Evolutionary conservation across 257 asterid species (phyloP).

Genomic region (Forsythia suspensa): DNA sequence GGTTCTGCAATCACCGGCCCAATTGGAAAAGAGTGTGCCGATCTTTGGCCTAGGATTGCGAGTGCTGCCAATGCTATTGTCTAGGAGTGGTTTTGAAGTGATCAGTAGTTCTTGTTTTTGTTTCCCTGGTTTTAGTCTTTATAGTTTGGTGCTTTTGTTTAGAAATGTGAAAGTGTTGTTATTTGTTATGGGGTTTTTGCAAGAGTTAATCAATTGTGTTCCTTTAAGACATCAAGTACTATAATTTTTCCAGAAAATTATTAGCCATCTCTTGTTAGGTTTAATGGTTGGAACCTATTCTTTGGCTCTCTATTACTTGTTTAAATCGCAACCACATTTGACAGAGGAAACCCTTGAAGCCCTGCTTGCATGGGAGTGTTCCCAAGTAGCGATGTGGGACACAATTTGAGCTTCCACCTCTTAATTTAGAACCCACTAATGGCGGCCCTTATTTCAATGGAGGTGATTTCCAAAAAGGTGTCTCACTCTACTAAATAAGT

Average conservation of each 20-base stretch:
- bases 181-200: slow-evolving; percentile 16
- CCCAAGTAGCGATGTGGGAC: too few relatives aligned
- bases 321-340: background rate
- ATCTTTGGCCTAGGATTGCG: slow-evolving; percentile 63
- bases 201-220: background rate
- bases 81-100: slow-evolving; percentile 11
- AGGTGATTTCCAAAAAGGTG: too few relatives aligned
- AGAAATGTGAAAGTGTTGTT: background rate
- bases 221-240: background rate
- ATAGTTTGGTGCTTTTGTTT: slow-evolving; percentile 8
- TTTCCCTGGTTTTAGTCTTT: background rate
- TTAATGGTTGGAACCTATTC: background rate
- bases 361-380: too few relatives aligned
- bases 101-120: background rate
- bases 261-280: background rate
- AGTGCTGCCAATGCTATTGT: slow-evolving; percentile 64
- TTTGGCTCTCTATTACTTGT: background rate
- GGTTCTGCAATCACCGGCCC: slow-evolving; percentile 62
- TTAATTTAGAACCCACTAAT: too few relatives aligned
- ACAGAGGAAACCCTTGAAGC: background rate
- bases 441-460: too few relatives aligned
- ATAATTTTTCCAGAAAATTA: background rate
- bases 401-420: too few relatives aligned
- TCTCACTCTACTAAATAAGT: too few relatives aligned
- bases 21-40: slow-evolving; percentile 58